Evolutionary conservation across 2,329 filamentous ascomycete species (phyloP), one percentile per base, ranked within the genome.

Genomic region (Catunica adiposa): DNA sequence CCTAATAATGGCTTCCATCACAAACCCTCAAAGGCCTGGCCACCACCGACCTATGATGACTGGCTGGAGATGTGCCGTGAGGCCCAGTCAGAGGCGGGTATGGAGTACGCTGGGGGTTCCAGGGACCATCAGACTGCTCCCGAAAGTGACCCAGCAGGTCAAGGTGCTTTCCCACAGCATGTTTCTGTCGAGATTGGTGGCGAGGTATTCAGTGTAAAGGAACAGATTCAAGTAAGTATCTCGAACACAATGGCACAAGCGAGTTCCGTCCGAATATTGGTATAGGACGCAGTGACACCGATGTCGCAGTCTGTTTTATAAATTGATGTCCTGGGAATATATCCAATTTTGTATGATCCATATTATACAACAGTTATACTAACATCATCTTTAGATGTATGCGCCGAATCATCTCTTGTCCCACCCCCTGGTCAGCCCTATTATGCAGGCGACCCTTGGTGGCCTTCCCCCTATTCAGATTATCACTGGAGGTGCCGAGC

Each of bases 1-100:
- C 92, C 92, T 3, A 70, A 82, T 0, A 76, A 83, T 61, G 92
- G 92, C 0, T 97, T 98, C 63, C 82, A 94, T 61, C 89, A 97
- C 62, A 88, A 84, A 62, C 92, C 90, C 0, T 95, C 88, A 0
- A 73, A 78, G 55, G 81, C 85, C n/a, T 98, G 92, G 92, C 92
- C 92, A 9, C 90, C 90, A 1, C 86, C 89, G 2, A 90, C 88
- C 57, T 76, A 82, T 8, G 86, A 89, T 51, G 87, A 94, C 62
- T 71, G 84, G 54, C 67, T 69, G 15, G 71, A 75, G 60, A 67
- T 80, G 29, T 72, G 73, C 53, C 70, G 75, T 6, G 66, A 80
- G 47, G 71, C 73, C 14, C 17, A 20, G 23, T 26, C 38, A 3
- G 69, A 71, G n/a, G 74, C 74, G 2, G 51, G 44, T 17, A 20